Evolutionary conservation across 1,284 basidiomycete genomes (phyloP).

Genomic region (Phylloboletellus chloephorus): DNA sequence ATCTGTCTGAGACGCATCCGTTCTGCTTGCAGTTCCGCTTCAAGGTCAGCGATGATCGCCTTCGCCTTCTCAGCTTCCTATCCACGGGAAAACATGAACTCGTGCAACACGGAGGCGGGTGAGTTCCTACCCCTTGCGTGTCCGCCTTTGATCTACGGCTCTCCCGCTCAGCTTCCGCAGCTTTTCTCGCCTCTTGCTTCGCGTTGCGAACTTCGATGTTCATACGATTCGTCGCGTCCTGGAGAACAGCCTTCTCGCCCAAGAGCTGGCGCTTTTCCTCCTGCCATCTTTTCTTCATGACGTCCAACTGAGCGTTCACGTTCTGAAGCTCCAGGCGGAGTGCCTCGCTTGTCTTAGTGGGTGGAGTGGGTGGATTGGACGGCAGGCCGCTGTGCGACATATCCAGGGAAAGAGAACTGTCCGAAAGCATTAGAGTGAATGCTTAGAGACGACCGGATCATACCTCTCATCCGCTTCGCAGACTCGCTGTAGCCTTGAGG

Average conservation of each 20-base stretch:
- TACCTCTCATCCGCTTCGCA: constrained; percentile 58
- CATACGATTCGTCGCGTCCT: constrained; percentile 61
- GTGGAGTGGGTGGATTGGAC: constrained; percentile 57
- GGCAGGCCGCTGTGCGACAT: constrained; percentile 43
- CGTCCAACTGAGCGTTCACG: constrained; percentile 57
- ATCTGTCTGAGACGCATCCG: constrained; percentile 57
- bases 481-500: constrained; percentile 36
- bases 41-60: constrained; percentile 58
- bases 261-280: constrained; percentile 55
- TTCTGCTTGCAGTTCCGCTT: constrained; percentile 62
- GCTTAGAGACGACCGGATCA: constrained; percentile 5
- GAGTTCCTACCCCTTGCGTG: constrained; percentile 48
- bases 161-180: constrained; percentile 45
- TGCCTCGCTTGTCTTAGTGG: constrained; percentile 57
- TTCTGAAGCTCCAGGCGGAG: constrained; percentile 51
- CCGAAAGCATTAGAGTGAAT: constrained; percentile 2
- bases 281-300: constrained; percentile 63
- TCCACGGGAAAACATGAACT: constrained; percentile 5
- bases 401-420: constrained; percentile 52
- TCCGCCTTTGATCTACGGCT: constrained; percentile 44
- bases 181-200: constrained; percentile 51
- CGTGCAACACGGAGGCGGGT: neutral
- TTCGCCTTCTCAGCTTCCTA: constrained; percentile 70
- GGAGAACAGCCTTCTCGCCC: constrained; percentile 65
- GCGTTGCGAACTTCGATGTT: constrained; percentile 53